These are phyloP conservation scores for Phaseolus lunatus DNA, from an alignment of 306 rosid species.

Conservation along the genomic window DNA sequence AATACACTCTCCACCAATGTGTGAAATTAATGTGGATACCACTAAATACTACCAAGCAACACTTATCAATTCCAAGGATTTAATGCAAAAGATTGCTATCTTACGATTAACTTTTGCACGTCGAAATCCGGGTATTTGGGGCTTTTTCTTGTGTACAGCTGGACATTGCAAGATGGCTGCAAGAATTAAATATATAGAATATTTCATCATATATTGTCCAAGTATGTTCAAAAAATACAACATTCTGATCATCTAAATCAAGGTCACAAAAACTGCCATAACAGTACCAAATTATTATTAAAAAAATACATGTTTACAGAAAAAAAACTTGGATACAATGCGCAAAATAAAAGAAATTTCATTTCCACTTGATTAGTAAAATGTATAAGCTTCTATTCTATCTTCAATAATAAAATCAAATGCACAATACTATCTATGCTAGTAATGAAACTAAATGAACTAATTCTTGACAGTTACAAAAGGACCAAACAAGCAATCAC, in stretches of 20 bases:
- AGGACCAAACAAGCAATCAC: constrained; percentile 30
- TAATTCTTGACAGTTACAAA: constrained; percentile 11
- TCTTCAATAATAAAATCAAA: constrained; percentile 29
- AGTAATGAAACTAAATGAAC: constrained; percentile 36
- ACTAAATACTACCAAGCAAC: constrained; percentile 21
- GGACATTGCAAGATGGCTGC: constrained; percentile 96
- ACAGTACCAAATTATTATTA: neutral
- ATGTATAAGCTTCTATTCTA: constrained; percentile 29
- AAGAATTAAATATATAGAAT: constrained; percentile 49
- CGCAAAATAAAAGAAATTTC: constrained; percentile 28
- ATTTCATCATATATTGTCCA: constrained; percentile 34
- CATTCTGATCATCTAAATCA: constrained; percentile 30
- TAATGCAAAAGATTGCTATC: constrained; percentile 41
- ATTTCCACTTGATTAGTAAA: constrained; percentile 19
- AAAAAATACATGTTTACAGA: constrained; percentile 2
- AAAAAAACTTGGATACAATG: constrained; percentile 19
- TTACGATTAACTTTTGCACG: constrained; percentile 88
- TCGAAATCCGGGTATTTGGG: constrained; percentile 79
- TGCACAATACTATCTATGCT: constrained; percentile 25
- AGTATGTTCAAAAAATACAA: constrained; percentile 36
- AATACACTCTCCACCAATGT: neutral
- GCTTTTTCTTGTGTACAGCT: constrained; percentile 80
- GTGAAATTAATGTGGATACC: neutral
- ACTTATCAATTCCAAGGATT: constrained; percentile 31
- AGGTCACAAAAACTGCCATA: constrained; percentile 26